A percentile compares a stretch with the other conserved stretches of the same genome.
phyloP scores from a whole-genome alignment of 805 yeast genomes.

The Nakazawaea laoshanensis region DNA sequence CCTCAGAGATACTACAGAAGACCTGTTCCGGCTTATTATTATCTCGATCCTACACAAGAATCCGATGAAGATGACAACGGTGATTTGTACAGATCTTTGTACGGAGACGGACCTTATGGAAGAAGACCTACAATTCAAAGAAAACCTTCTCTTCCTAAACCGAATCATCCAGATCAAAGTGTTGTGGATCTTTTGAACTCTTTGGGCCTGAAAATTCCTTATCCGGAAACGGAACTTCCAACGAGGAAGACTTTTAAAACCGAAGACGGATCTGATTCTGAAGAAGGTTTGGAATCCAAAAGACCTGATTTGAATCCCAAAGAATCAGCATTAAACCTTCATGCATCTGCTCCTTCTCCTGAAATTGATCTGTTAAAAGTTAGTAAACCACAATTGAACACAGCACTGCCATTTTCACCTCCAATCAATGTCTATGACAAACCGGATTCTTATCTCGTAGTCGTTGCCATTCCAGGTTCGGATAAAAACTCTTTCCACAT shows the following conservation, averaged over 20 bases:
- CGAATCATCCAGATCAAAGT: constrained; percentile 8
- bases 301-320: not conserved
- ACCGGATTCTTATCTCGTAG: constrained; percentile 34
- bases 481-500: constrained; percentile 41
- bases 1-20: no score
- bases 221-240: constrained; percentile 6
- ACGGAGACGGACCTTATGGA: constrained; percentile 10
- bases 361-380: constrained; percentile 32
- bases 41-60: no score
- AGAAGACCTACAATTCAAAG: constrained; percentile 5
- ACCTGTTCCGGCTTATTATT: no score
- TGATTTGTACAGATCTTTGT: constrained; percentile 10
- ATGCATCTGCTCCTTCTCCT: constrained; percentile 21
- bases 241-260: constrained; percentile 5
- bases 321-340: constrained; percentile 13
- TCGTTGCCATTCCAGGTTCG: constrained; percentile 53
- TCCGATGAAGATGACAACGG: constrained; percentile 3
- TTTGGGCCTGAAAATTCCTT: constrained; percentile 6
- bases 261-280: not conserved
- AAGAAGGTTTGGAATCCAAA: not conserved
- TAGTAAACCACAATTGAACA: constrained; percentile 33
- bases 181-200: constrained; percentile 8
- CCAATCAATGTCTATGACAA: constrained; percentile 50
- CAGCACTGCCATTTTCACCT: constrained; percentile 45
- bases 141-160: constrained; percentile 5